Base-by-base conservation (phyloP, 1,139 yeast genomes). In the Nakaseomyces glabratus region DNA sequence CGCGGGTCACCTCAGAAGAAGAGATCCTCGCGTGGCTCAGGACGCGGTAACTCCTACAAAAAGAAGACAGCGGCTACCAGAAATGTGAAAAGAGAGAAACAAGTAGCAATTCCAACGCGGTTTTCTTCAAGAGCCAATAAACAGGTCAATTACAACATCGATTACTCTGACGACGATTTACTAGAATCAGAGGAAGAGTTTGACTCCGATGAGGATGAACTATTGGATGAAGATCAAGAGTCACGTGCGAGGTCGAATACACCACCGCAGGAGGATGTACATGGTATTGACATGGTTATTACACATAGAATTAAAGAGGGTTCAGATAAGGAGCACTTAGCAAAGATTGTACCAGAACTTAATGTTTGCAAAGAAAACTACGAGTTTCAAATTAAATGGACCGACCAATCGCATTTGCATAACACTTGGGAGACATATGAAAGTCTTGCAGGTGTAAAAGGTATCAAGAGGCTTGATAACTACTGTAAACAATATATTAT, bases 371-470 rank as follows among this genome's bases (percentile, higher is more conserved):
- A 77, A 46, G 60, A 62, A 32, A 78, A 75, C 41, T 77, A 66
- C 49, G 65, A 75, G 36, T 81, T 75, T 54, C 61, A 76, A 45
- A 72, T 93, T 47, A 93, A 93, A 61, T 93, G 99, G 98, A 69
- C 73, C 17, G 84, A 74, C 36, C 69, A 76, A 41, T 84, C 96
- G 11, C 98, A 93, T 62, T 67, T 90, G 44, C 99, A 90, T 61
- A 90, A 90, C 55, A 80, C 95, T 1, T 93, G 97, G 97, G 95
- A 88, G 56, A 58, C 73, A 1, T 88, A 81, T 59, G 62, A 65
- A 7, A 65, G 66, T 4, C 61, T 88, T 35, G 62, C 46, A 8
- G 42, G 21, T 3, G 41, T 48, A 8, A 76, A 81, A 55, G 98
- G 99, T 31, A 67, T 73, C 48, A 84, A 94, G 57, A 76, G 81